Percentiles rank a stretch among this genome's conserved stretches.
phyloP scores from a whole-genome alignment of 2,329 filamentous ascomycete species.

The Beauveria scarabaeidicola region DNA sequence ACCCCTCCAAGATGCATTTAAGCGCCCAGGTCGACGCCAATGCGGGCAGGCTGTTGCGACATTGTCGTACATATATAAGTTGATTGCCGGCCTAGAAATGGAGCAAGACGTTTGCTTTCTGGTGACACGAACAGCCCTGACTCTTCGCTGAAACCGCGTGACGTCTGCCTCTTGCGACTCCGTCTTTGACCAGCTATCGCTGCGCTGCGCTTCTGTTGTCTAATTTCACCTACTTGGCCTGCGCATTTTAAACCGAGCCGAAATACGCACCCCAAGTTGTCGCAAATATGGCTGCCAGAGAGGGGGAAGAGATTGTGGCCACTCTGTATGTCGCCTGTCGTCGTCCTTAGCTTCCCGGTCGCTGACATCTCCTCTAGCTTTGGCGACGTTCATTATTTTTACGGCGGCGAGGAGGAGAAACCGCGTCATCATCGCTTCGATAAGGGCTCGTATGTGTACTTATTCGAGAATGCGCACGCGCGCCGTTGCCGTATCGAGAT shows the following conservation, averaged over 20 bases:
- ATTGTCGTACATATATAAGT: background rate
- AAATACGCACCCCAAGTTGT: background rate
- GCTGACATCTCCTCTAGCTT: conserved; percentile 42
- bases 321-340: conserved; percentile 35
- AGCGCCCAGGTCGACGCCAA: conserved; percentile 22
- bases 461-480: conserved; percentile 64
- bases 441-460: conserved; percentile 70
- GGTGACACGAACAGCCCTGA: background rate
- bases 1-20: conserved; percentile 17
- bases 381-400: conserved; percentile 72
- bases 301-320: conserved; percentile 42
- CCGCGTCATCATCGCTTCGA: conserved; percentile 76
- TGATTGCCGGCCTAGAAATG: conserved; percentile 16
- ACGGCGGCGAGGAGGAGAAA: conserved; percentile 55
- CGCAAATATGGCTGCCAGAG: conserved; percentile 35
- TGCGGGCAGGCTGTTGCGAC: conserved; percentile 5
- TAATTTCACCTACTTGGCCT: background rate
- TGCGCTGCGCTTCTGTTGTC: background rate
- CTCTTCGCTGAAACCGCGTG: background rate
- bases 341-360: background rate
- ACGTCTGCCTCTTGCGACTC: background rate
- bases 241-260: background rate
- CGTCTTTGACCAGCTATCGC: background rate
- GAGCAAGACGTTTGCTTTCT: background rate
- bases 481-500: conserved; percentile 64